phyloP scores from a whole-genome alignment of 2,329 filamentous ascomycete genomes.

The Madurella mycetomatis region DNA sequence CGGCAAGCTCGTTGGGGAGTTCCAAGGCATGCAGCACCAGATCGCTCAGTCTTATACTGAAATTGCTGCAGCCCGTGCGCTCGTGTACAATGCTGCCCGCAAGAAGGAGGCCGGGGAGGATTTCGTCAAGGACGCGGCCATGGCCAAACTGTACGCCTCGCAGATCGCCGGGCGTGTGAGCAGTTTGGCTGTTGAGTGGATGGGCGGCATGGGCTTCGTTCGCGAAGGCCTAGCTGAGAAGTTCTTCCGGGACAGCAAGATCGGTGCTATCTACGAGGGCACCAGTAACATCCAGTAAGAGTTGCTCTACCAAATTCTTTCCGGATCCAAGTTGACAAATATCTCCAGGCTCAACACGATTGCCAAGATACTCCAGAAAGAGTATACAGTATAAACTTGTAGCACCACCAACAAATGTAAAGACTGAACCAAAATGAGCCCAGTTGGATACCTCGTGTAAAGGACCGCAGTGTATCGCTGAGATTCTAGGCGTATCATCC shows the following conservation, averaged over 20 bases:
- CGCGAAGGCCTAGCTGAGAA: conserved; percentile 96
- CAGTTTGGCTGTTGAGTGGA: conserved; percentile 91
- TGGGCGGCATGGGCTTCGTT: conserved; percentile 99
- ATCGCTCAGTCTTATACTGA: conserved; percentile 94
- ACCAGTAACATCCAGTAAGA: conserved; percentile 70
- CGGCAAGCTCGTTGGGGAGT: conserved; percentile 85
- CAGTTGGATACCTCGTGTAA: not conserved
- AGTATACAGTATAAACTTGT: conserved; percentile 45
- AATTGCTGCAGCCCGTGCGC: conserved; percentile 81
- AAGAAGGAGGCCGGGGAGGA: conserved; percentile 98
- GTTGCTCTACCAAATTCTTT: not conserved
- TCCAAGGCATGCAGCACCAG: conserved; percentile 99
- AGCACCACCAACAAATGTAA: not conserved
- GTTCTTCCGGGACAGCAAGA: conserved; percentile 97
- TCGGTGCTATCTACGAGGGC: conserved; percentile 95
- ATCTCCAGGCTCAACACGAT: conserved; percentile 54
- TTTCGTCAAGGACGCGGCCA: conserved; percentile 92
- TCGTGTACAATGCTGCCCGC: conserved; percentile 92
- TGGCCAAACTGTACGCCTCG: conserved; percentile 94
- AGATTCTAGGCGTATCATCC: no score
- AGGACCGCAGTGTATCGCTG: not conserved
- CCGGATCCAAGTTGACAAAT: conserved; percentile 26
- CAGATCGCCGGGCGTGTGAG: conserved; percentile 88
- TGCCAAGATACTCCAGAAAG: conserved; percentile 58
- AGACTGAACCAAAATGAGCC: not conserved